A percentile compares a stretch with the other conserved stretches of the same genome.
Evolutionary conservation across 1,284 basidiomycete species (phyloP).

Genomic region (Leccinum solheimii): DNA sequence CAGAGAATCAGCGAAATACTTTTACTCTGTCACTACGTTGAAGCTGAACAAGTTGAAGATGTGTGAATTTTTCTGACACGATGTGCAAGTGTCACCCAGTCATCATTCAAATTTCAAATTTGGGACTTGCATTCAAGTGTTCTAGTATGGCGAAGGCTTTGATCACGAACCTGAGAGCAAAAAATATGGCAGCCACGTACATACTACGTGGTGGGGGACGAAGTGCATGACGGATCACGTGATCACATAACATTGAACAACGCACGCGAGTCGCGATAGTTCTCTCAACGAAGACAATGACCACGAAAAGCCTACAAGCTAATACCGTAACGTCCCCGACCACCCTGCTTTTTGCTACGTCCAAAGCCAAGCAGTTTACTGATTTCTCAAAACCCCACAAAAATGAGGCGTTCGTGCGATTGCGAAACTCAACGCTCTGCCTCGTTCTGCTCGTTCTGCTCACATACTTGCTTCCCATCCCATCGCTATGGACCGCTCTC

Average conservation of each 20-base stretch:
- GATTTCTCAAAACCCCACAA: constrained; percentile 53
- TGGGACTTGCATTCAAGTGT: no score
- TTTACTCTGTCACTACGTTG: background rate
- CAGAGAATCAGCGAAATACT: background rate
- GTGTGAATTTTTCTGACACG: background rate
- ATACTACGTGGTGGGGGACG: no score
- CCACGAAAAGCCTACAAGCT: constrained; percentile 9
- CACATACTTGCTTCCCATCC: constrained; percentile 54
- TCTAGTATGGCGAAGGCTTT: no score
- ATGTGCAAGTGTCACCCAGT: background rate
- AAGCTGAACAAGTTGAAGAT: background rate
- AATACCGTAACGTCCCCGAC: constrained; percentile 19
- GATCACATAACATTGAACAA: background rate
- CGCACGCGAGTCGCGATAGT: background rate
- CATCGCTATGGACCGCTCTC: constrained; percentile 44
- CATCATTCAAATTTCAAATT: no score
- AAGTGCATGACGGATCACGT: constrained; percentile 1
- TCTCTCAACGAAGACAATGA: constrained; percentile 14
- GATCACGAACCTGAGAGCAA: no score
- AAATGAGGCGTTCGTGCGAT: constrained; percentile 53
- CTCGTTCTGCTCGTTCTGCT: constrained; percentile 47
- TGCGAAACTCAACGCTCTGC: constrained; percentile 51
- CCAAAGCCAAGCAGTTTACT: constrained; percentile 24
- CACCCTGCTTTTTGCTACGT: constrained; percentile 24
- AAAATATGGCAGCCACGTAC: no score